Evolutionary conservation across 129 eudicot species (phyloP).

Genomic region (Saposhnikovia divaricata): DNA sequence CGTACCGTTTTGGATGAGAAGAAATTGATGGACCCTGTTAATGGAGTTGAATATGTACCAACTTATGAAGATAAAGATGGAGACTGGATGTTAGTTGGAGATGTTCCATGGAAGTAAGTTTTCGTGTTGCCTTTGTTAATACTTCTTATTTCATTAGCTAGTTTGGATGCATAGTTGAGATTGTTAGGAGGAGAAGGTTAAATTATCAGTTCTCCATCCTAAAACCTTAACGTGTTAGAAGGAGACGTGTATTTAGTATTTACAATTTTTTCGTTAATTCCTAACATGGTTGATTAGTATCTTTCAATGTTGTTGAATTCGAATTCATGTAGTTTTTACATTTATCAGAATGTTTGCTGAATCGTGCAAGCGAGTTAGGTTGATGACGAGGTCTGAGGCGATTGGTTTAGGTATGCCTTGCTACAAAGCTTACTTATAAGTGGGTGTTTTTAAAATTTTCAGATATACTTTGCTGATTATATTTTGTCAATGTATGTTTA

Average conservation of each 20-base stretch:
- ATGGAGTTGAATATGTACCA: slow-evolving; percentile 68
- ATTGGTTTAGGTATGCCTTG: slow-evolving; percentile 42
- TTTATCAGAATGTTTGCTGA: slow-evolving; percentile 71
- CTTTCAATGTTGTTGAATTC: neutral
- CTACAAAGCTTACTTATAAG: neutral
- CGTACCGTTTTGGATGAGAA: slow-evolving; percentile 30
- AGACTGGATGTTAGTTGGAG: slow-evolving; percentile 89
- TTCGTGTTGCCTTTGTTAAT: neutral
- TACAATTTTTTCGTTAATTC: too few species aligned
- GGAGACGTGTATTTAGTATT: too few species aligned
- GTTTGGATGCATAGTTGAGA: too few species aligned
- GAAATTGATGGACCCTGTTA: slow-evolving; percentile 53
- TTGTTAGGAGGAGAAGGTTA: too few species aligned
- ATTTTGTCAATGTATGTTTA: neutral
- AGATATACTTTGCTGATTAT: neutral
- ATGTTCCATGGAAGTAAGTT: slow-evolving; percentile 96
- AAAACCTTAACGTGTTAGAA: too few species aligned
- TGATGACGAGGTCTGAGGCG: slow-evolving; percentile 63
- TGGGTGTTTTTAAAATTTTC: neutral
- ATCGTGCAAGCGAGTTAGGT: slow-evolving; percentile 67
- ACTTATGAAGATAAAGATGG: slow-evolving; percentile 92
- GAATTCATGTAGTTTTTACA: neutral
- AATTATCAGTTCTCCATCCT: too few species aligned
- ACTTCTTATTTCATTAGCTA: neutral
- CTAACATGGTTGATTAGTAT: neutral